Conservation (phyloP, 2,329 filamentous ascomycete genomes). For the Aspergillus pseudotamarii region DNA sequence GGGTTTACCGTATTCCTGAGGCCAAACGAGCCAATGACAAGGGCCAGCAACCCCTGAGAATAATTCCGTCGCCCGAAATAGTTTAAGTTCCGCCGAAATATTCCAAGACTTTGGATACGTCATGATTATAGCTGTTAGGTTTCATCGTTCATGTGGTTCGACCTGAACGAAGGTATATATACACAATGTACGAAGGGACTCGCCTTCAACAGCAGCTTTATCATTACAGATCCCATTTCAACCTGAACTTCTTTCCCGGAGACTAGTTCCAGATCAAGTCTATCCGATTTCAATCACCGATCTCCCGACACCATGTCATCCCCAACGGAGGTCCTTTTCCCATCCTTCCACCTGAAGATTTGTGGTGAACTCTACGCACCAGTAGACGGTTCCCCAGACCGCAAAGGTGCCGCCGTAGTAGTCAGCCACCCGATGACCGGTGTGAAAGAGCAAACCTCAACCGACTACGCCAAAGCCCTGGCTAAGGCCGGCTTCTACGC, state of each 20-base stretch:
- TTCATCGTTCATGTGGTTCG: too few species aligned
- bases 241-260: background rate
- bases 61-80: background rate
- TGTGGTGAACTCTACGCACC: background rate
- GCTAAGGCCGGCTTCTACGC: conserved; percentile 35
- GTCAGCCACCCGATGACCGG: conserved; percentile 22
- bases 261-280: background rate
- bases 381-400: conserved; percentile 2
- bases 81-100: background rate
- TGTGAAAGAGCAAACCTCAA: conserved; percentile 45
- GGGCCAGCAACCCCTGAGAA: background rate
- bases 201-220: background rate
- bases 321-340: background rate
- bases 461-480: conserved; percentile 35
- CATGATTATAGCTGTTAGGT: background rate
- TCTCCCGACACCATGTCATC: background rate
- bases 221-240: background rate
- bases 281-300: background rate
- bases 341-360: conserved; percentile 5
- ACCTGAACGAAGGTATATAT: background rate
- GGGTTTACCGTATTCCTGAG: background rate
- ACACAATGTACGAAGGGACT: background rate
- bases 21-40: background rate
- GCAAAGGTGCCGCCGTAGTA: conserved; percentile 16
- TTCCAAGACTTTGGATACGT: background rate